Base-by-base conservation (phyloP, 192 early-diverging fungal genomes). In the Gryganskiella cystojenkinii region DNA sequence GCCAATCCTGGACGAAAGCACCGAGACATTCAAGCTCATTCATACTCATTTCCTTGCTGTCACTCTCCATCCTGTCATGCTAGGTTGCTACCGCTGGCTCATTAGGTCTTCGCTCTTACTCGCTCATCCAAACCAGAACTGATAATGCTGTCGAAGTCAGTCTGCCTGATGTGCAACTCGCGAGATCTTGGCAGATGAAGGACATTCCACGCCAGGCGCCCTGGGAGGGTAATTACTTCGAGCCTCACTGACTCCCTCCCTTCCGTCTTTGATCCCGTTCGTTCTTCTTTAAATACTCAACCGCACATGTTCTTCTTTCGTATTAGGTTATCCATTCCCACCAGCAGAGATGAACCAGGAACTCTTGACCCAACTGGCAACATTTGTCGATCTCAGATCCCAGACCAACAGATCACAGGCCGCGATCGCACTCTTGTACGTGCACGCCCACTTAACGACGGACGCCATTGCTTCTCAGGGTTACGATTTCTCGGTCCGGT, bases 81-180 rank as follows among this genome's bases (percentile, higher is more conserved):
- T 79, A 92, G 93, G 72, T 91, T 0, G 96, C 96, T 3, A 85
- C 96, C 0, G 96, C 96, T 17, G 92, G 92, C 27, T 92, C 91
- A 31, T 67, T 97, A 14, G 90, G 88, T 17, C 87, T 97, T 61
- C 89, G 93, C 13, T 87, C 92, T 0, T 96, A 94, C 56, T 71
- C 86, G 0, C 82, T 88, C 25, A 64, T 93, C 7, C 83, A 89
- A 33, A 82, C 82, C 7, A 81, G 85, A 34, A 56, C 66, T 22
- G 89, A 90, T 71, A 57, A 56, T 14, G 52, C 51, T 0, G 67
- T 88, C n/a, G 68, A 81, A 7, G 70, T 94, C 4, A 56, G 83
- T 9, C 64, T 95, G 10, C 90, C 93, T 24, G 91, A 94, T 65
- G 83, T 93, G 24, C 71, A 61, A 24, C 72, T 90, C 3, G 83